Conservation (phyloP, 1,284 basidiomycete genomes). For the Ustilago hordei region DNA sequence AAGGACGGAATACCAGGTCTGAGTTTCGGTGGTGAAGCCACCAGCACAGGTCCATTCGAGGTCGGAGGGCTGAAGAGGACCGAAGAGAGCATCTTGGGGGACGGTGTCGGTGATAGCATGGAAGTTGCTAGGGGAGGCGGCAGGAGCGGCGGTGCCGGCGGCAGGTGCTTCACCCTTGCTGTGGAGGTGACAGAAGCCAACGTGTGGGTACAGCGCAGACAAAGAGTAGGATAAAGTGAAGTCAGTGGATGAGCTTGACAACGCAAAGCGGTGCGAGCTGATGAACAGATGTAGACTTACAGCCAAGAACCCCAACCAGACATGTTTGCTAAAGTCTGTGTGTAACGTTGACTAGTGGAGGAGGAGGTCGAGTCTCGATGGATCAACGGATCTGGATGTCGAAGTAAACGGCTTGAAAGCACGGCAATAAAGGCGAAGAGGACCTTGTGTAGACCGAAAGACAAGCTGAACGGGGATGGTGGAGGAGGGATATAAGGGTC, state of each 20-base stretch:
- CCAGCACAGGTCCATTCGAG: slow-evolving; percentile 83
- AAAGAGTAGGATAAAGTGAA: background rate
- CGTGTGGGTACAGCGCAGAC: background rate
- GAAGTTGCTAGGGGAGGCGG: slow-evolving; percentile 61
- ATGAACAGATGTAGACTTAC: slow-evolving; percentile 39
- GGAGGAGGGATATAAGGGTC: background rate
- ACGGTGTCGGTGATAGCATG: slow-evolving; percentile 61
- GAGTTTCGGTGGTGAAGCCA: slow-evolving; percentile 93
- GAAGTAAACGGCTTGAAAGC: background rate
- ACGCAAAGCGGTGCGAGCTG: background rate
- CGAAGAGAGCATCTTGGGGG: slow-evolving; percentile 73
- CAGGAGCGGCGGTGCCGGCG: slow-evolving; percentile 18
- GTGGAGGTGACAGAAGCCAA: background rate
- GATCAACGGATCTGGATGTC: background rate
- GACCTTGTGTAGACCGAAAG: background rate
- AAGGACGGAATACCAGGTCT: slow-evolving; percentile 86
- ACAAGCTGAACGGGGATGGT: slow-evolving; percentile 2
- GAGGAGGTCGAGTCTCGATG: background rate
- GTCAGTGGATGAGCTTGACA: background rate
- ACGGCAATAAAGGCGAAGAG: background rate
- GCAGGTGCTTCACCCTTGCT: slow-evolving; percentile 39
- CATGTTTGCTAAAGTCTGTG: slow-evolving; percentile 38
- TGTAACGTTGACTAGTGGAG: background rate
- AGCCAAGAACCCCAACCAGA: slow-evolving; percentile 68
- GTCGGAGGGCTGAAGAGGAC: slow-evolving; percentile 78